A percentile compares a stretch with the other conserved stretches of the same genome.
Conservation (phyloP, 176 grass and related monocot species). For the Stipa capillata region DNA sequence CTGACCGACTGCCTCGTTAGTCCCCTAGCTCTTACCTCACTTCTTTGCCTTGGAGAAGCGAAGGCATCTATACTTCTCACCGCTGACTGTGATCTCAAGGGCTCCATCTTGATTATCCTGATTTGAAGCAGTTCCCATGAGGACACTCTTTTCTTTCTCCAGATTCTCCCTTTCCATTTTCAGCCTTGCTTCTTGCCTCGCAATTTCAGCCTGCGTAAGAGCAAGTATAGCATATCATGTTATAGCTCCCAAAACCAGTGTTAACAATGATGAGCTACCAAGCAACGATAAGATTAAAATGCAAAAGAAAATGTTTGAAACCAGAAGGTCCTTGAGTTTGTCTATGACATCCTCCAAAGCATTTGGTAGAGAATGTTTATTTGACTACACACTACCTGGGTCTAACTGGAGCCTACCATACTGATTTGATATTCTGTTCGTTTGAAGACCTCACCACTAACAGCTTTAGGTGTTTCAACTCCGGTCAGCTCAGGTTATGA, state of each 20-base stretch:
- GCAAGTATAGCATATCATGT: background rate
- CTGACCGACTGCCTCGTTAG: background rate
- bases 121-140: slow-evolving; percentile 82
- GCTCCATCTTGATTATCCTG: slow-evolving; percentile 89
- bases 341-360: background rate
- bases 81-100: slow-evolving; percentile 91
- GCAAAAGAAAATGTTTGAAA: background rate
- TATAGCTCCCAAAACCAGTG: background rate
- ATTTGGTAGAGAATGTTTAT: background rate
- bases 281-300: background rate
- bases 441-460: background rate
- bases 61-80: slow-evolving; percentile 95
- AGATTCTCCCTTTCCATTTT: slow-evolving; percentile 85
- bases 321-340: background rate
- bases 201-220: slow-evolving; percentile 63
- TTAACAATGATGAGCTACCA: background rate
- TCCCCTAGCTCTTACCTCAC: slow-evolving; percentile 10
- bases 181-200: slow-evolving; percentile 68
- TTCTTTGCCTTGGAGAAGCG: slow-evolving; percentile 97
- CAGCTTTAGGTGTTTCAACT: slow-evolving; percentile 1
- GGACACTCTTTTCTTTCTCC: slow-evolving; percentile 92
- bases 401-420: too few relatives aligned
- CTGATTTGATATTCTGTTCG: background rate
- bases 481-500: background rate
- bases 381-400: background rate